Percentiles rank a stretch among this genome's conserved stretches.
phyloP scores from a whole-genome alignment of 371 early-diverging fungal genomes.

The Circinella minor region DNA sequence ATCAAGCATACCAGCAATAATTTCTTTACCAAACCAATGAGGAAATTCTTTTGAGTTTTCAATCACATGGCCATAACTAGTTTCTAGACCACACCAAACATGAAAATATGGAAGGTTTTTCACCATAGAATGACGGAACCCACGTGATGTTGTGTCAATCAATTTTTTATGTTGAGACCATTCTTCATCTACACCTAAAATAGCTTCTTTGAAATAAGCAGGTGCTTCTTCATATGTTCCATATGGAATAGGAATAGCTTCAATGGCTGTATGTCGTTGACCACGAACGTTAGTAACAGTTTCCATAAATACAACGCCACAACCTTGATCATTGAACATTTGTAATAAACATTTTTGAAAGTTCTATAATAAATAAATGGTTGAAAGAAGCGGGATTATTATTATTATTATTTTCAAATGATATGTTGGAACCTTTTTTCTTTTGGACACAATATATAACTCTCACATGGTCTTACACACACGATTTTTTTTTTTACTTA shows the following conservation, averaged over 20 bases:
- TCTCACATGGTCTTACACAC: too few species aligned
- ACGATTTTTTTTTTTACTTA: conserved; percentile 30
- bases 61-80: conserved; percentile 95
- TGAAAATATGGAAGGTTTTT: conserved; percentile 92
- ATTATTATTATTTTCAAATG: too few species aligned
- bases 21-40: conserved; percentile 85
- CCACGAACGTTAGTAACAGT: conserved; percentile 76
- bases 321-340: conserved; percentile 76
- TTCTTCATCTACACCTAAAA: conserved; percentile 67
- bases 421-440: too few species aligned
- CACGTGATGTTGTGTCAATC: conserved; percentile 78
- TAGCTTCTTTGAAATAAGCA: conserved; percentile 75
- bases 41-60: conserved; percentile 82
- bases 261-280: conserved; percentile 87
- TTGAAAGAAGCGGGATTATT: conserved; percentile 2
- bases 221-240: conserved; percentile 78
- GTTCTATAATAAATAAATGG: conserved; percentile 54
- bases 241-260: conserved; percentile 90
- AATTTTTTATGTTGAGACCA: conserved; percentile 93
- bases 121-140: conserved; percentile 75
- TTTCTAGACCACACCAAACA: conserved; percentile 91
- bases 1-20: conserved; percentile 82
- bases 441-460: neutral
- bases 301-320: conserved; percentile 87
- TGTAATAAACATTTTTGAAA: conserved; percentile 93